Conservation (phyloP, 257 asterid genomes). For the Penstemon davidsonii region DNA sequence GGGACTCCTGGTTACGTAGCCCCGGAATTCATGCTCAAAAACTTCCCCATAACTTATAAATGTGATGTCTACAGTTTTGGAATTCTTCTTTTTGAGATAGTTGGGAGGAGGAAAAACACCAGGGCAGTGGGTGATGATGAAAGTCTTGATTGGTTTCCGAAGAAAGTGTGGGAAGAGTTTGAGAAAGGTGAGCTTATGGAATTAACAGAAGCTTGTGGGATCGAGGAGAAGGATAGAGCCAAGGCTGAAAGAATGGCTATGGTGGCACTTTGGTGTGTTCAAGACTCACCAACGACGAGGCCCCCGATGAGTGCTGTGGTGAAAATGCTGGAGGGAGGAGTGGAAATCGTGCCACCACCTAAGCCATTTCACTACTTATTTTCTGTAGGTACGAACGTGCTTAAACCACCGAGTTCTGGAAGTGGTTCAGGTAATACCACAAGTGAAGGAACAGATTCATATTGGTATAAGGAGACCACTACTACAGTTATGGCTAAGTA, state of each 20-base stretch:
- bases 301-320: slow-evolving; percentile 38
- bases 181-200: slow-evolving; percentile 33
- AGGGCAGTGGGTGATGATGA: slow-evolving; percentile 18
- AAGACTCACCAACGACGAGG: slow-evolving; percentile 27
- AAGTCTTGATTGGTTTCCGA: slow-evolving; percentile 44
- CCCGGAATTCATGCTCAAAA: slow-evolving; percentile 41
- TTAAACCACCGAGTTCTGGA: slow-evolving; percentile 25
- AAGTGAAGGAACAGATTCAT: slow-evolving; percentile 31
- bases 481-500: slow-evolving; percentile 41
- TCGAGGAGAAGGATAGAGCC: slow-evolving; percentile 30
- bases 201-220: slow-evolving; percentile 26
- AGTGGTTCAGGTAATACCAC: slow-evolving; percentile 27
- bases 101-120: slow-evolving; percentile 39
- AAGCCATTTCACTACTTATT: slow-evolving; percentile 40
- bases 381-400: slow-evolving; percentile 27
- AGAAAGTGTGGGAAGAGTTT: slow-evolving; percentile 37
- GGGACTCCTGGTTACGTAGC: slow-evolving; percentile 44
- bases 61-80: slow-evolving; percentile 47
- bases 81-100: slow-evolving; percentile 40
- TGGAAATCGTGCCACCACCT: slow-evolving; percentile 40
- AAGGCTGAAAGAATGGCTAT: slow-evolving; percentile 26
- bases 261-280: slow-evolving; percentile 38
- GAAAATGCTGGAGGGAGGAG: slow-evolving; percentile 48
- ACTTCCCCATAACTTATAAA: slow-evolving; percentile 38
- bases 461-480: slow-evolving; percentile 43